A percentile compares a stretch with the other conserved stretches of the same genome.
These are phyloP conservation scores for Shiraia bambusicola DNA, from an alignment of 2,329 filamentous ascomycete genomes.

Conservation along the genomic window DNA sequence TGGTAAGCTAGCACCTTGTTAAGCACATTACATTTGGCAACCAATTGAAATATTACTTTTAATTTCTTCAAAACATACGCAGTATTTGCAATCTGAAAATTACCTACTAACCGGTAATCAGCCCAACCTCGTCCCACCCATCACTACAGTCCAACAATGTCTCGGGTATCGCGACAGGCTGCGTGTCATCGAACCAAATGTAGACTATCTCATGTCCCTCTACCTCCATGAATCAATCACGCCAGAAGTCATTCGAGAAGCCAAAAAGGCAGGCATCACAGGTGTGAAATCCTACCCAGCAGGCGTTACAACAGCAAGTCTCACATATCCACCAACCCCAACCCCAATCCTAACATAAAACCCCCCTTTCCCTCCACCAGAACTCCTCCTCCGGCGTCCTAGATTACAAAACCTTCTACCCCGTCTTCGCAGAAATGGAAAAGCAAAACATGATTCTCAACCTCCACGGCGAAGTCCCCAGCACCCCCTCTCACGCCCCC, in stretches of 20 bases:
- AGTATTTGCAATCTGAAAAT: not conserved
- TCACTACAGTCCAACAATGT: conserved; percentile 52
- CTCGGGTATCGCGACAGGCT: conserved; percentile 50
- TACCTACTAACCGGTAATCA: conserved; percentile 14
- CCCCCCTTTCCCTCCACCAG: too few species aligned
- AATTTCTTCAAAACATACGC: not conserved
- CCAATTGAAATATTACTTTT: not conserved
- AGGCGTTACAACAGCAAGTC: conserved; percentile 42
- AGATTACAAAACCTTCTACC: conserved; percentile 69
- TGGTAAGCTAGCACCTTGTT: conserved; percentile 43
- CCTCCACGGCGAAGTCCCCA: conserved; percentile 85
- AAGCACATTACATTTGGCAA: not conserved
- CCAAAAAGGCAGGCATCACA: conserved; percentile 69
- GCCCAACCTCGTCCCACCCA: conserved; percentile 54
- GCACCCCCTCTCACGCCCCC: conserved; percentile 40
- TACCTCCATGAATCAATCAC: conserved; percentile 54
- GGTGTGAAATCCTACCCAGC: conserved; percentile 71
- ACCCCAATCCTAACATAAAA: conserved; percentile 19
- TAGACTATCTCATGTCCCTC: conserved; percentile 55
- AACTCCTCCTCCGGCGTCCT: conserved; percentile 68
- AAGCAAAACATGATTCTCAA: conserved; percentile 80
- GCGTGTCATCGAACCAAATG: conserved; percentile 49
- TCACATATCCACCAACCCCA: not conserved
- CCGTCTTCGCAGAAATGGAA: conserved; percentile 89
- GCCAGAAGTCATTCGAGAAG: conserved; percentile 64